Conservation (phyloP, 495 filamentous ascomycete genomes). For the Thermothielavioides terrestris region DNA sequence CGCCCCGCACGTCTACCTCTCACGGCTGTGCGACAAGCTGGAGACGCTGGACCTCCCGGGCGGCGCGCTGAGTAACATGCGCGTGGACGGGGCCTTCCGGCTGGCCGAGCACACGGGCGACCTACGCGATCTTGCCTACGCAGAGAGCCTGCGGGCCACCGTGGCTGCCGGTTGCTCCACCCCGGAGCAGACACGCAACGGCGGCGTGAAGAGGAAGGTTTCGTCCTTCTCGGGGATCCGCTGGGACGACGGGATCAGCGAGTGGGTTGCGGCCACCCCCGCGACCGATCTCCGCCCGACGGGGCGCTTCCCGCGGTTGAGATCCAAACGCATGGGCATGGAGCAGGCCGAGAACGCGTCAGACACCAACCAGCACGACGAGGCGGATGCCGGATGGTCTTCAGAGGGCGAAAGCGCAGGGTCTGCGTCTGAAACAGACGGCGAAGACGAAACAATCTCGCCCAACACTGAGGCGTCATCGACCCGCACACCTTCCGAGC, state of each 20-base stretch:
- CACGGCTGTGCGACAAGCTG: slow-evolving; percentile 20
- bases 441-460: neutral
- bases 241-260: slow-evolving; percentile 48
- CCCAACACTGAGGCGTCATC: slow-evolving; percentile 7
- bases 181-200: neutral
- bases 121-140: slow-evolving; percentile 36
- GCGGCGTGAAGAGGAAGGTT: neutral
- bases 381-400: neutral
- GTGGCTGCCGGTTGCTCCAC: neutral
- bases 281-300: neutral
- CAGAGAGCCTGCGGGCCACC: slow-evolving; percentile 26
- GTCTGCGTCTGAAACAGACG: neutral
- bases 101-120: slow-evolving; percentile 36
- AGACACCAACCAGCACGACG: neutral
- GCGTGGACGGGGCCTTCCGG: slow-evolving; percentile 28
- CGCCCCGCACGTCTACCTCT: slow-evolving; percentile 12
- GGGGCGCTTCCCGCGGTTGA: neutral
- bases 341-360: neutral
- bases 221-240: slow-evolving; percentile 28
- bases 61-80: slow-evolving; percentile 15
- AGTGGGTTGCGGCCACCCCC: slow-evolving; percentile 37
- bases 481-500: neutral
- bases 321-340: neutral
- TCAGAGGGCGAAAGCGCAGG: neutral
- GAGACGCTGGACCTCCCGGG: slow-evolving; percentile 12